Base-by-base conservation (phyloP, 495 filamentous ascomycete genomes). In the Monascus purpureus region DNA sequence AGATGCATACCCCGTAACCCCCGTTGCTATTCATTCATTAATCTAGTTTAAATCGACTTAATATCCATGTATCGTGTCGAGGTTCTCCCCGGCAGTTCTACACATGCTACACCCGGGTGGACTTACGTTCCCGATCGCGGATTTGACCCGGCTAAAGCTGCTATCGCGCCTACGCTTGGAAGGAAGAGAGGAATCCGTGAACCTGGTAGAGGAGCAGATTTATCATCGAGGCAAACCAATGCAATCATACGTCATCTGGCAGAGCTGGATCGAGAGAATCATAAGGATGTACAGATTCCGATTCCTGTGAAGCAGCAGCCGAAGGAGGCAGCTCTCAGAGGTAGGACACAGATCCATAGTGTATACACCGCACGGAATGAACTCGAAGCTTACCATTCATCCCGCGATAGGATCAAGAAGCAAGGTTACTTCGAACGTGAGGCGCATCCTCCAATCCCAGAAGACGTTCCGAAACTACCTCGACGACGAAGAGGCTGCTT, bases 401-500 rank as follows among this genome's bases (percentile, higher is more conserved):
- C 3, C 8, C 1, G 13, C 13, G 11, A 9, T 17, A 45, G 37
- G 42, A 37, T 51, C 52, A 16, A 47, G 58, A 37, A 46, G 47
- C 33, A 84, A 86, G 52, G 66, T 70, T 34, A 85, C 85, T 12
- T 64, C 79, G 2, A 81, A 77, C 47, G 82, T 90, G n/a, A 80
- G 83, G 41, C 80, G 81, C 47, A 90, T 95, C 41, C 63, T 94
- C n/a, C 73, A 76, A 42, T 86, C 78, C 2, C 81, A 92, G 52
- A 94, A 94, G 62, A 86, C 82, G 0, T 93, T 93, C 43, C 70
- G 75, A 25, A 92, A 95, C 54, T 80, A 95, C 46, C 70, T 95
- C 20, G 80, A 82, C 35, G 87, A 95, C 53, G 86, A 84, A 58
- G 75, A 84, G 42, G 86, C 86, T 6, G 60, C 78, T 13, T 49